phyloP scores from a whole-genome alignment of 225 moss, liverwort and hornwort genomes.

The Rhytidiadelphus loreus region DNA sequence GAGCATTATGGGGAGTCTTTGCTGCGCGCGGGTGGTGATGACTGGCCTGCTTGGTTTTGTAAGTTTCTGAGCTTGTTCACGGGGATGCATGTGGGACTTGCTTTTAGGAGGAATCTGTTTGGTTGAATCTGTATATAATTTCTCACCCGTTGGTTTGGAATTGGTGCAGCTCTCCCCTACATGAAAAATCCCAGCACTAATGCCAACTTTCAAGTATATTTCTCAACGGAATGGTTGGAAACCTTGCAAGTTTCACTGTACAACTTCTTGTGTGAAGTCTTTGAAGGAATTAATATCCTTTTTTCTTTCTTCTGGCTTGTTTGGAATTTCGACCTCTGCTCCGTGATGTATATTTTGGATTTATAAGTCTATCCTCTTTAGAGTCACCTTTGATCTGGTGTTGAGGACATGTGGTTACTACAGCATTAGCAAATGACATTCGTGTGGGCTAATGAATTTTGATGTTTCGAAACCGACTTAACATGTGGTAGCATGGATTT shows the following conservation, averaged over 20 bases:
- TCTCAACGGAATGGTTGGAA: conserved; percentile 80
- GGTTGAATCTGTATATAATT: not conserved
- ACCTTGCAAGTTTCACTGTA: conserved; percentile 67
- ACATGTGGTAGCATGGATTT: not conserved
- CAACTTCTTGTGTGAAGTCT: conserved; percentile 74
- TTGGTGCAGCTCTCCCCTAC: conserved; percentile 80
- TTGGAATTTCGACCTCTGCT: not conserved
- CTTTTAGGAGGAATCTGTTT: not conserved
- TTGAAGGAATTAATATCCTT: conserved; percentile 83
- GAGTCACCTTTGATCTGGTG: not conserved
- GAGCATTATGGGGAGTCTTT: conserved; percentile 70
- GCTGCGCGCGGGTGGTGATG: conserved; percentile 57
- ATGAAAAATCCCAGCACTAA: conserved; percentile 67
- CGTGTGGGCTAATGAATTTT: not conserved
- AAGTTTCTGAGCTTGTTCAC: not conserved
- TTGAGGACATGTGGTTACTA: not conserved
- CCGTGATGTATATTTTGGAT: not conserved
- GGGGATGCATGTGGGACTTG: not conserved
- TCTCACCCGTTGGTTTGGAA: not conserved
- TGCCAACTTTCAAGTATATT: conserved; percentile 70
- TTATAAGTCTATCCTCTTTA: not conserved
- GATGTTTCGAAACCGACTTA: not conserved
- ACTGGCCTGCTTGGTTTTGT: conserved; percentile 92
- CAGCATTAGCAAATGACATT: not conserved
- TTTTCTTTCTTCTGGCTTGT: not conserved